Evolutionary conservation across 495 filamentous ascomycete species (phyloP), one percentile per base, ranked within the genome.

Genomic region (Podospora didyma): DNA sequence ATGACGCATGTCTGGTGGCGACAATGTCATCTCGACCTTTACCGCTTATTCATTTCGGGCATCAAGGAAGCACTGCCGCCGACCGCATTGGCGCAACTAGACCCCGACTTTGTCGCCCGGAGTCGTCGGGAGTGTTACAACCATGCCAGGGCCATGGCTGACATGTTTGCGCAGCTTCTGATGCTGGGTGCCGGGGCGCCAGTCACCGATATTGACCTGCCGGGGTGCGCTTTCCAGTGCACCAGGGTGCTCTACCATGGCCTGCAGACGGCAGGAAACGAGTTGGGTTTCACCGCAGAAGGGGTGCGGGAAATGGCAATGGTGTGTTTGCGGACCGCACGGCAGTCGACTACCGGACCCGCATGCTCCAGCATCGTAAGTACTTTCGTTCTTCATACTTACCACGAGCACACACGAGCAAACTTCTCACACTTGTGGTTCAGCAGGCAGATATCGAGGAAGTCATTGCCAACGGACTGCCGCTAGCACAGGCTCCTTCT

Each of bases 1-100:
- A 79, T 77, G 75, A 77, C 78, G 14, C 77, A 80, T 48, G 68
- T 79, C 3, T 74, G 69, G 73, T 79, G 77, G 76, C 57, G 74
- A 24, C 77, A 79, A 48, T 80, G 77, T 49, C 67, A 79, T 42
- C 72, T 77, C 34, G 77, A 80, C 57, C 65, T 80, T 3, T 79
- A 74, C 57, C 72, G 77, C 11, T 62, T 79, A 14, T 74, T 73
- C 24, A 58, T 79, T n/a, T 60, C 63, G 0, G 73, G 75, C 1
- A 63, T 80, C 17, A 68, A 70, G 22, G 77, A 79, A 24, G 70
- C 74, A 1, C 66, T 79, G 4, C 64, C 74, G 9, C 67, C 64
- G 10, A 58, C 58, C 0, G 63, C 59, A 14, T 53, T 79, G 35
- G 71, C 63, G 52, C 69, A 67, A 35, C 60, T 78, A 2, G 73